Evolutionary conservation across 495 filamentous ascomycete genomes (phyloP).

Genomic region (Aspergillus wentii): DNA sequence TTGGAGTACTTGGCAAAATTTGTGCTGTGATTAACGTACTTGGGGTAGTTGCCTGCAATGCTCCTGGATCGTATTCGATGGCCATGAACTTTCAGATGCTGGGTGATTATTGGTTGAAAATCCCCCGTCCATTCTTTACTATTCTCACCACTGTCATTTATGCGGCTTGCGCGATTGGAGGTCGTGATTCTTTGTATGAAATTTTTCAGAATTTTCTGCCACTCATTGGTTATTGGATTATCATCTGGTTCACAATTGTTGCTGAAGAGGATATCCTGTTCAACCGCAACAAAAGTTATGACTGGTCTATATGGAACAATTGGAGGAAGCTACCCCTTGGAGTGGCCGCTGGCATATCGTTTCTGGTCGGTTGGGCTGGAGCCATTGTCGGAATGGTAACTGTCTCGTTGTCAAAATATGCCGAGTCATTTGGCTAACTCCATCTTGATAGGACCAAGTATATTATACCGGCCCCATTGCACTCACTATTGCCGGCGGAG

Average conservation of each 20-base stretch:
- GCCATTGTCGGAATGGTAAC: conserved; percentile 46
- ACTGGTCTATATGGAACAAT: conserved; percentile 46
- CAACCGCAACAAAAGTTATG: conserved; percentile 27
- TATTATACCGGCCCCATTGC: conserved; percentile 47
- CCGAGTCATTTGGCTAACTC: conserved; percentile 1
- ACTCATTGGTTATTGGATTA: conserved; percentile 48
- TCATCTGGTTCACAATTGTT: conserved; percentile 41
- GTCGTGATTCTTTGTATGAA: conserved; percentile 39
- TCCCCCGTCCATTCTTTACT: conserved; percentile 67
- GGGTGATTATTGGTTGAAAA: conserved; percentile 51
- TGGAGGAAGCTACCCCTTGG: conserved; percentile 36
- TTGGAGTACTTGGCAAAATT: conserved; percentile 66
- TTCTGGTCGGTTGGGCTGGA: conserved; percentile 45
- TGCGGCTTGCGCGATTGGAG: conserved; percentile 44
- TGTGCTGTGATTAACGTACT: conserved; percentile 64
- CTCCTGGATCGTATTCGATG: conserved; percentile 67
- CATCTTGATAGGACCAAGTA: conserved; percentile 31
- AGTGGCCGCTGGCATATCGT: conserved; percentile 39
- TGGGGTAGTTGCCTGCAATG: conserved; percentile 64
- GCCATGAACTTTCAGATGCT: conserved; percentile 72
- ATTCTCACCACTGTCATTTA: conserved; percentile 37
- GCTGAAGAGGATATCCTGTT: conserved; percentile 43
- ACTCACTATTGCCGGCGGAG: conserved; percentile 22
- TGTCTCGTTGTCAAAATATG: conserved; percentile 1
- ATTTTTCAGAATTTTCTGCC: conserved; percentile 46